Percentiles rank a stretch among this genome's conserved stretches.
Evolutionary conservation across 306 rosid genomes (phyloP).

Genomic region (Sechiopsis laciniata): DNA sequence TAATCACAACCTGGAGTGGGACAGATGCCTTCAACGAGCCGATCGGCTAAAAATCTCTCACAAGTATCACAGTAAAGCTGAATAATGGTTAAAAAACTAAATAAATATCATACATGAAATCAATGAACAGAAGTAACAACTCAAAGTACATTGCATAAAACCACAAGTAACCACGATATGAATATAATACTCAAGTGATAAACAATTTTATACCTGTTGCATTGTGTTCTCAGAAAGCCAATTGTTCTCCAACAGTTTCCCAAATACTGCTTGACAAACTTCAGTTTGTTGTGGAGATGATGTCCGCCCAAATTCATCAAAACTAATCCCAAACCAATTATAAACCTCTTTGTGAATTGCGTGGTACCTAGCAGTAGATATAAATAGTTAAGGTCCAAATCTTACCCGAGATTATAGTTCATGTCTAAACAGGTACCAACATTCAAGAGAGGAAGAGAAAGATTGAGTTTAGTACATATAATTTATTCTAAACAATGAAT

Average conservation of each 20-base stretch:
- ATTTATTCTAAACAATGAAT: background rate
- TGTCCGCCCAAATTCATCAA: conserved; percentile 91
- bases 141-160: background rate
- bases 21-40: conserved; percentile 88
- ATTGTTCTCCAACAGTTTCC: conserved; percentile 49
- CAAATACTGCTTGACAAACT: conserved; percentile 79
- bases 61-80: conserved; percentile 89
- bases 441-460: background rate
- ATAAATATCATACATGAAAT: background rate
- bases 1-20: conserved; percentile 71
- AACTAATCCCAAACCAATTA: conserved; percentile 77
- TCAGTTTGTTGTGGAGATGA: conserved; percentile 81
- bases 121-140: background rate
- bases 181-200: background rate
- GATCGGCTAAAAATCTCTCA: conserved; percentile 76
- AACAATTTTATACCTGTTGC: conserved; percentile 63
- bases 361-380: conserved; percentile 47
- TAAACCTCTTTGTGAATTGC: conserved; percentile 81
- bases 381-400: background rate
- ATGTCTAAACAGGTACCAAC: background rate
- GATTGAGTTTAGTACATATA: background rate
- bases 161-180: no score
- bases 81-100: conserved; percentile 25
- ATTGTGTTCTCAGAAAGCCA: conserved; percentile 83
- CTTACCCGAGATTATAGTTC: background rate